Evolutionary conservation across 2,329 filamentous ascomycete genomes (phyloP), one percentile per base, ranked within the genome.

Genomic region (Bipolaris bicolor): DNA sequence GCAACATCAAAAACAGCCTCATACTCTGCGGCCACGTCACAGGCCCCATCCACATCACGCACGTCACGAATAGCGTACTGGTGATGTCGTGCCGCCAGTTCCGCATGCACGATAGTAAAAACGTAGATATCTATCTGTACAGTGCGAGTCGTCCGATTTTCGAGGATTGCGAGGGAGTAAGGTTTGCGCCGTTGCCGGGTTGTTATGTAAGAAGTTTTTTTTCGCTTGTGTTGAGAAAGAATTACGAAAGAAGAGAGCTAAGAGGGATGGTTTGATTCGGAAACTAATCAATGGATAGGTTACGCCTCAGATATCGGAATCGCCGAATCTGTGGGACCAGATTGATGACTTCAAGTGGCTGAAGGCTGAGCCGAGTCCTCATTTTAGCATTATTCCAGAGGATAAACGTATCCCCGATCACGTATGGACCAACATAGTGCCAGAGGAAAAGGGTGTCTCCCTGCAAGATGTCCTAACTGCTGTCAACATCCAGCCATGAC

Each of bases 311-410:
- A 62, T 66, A 6, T 18, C 57, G 18, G 33, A 52, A 10, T 53
- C 55, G 6, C 66, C 72, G 52, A 94, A 96, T 73, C 85, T 90
- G 68, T 99, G 92, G 91, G 85, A 93, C 66, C 87, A 95, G 69
- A 90, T 98, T 15, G 91, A 98, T 75, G 95, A 99, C 75, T 99
- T 99, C 82, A 96, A 96, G 78, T 98, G 95, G 95, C 84, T 97
- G 62, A 96, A 93, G 76, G 83, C 85, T 15, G 91, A 90, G 56
- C 86, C 86, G 29, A 97, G 91, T 71, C 95, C 95, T 2, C 93
- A 99, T 72, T 99, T 94, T 92, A 85, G 81, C 33, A 77, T 91
- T 2, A 67, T 98, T 20, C 80, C 85, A 1, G 83, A 86, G 50
- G 80, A 81, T 1, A 79, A 88, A 52, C 83, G 83, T 22, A 77